Evolutionary conservation across 108 stramenopile genomes (phyloP).

Genomic region (Nannochloropsis granulata): DNA sequence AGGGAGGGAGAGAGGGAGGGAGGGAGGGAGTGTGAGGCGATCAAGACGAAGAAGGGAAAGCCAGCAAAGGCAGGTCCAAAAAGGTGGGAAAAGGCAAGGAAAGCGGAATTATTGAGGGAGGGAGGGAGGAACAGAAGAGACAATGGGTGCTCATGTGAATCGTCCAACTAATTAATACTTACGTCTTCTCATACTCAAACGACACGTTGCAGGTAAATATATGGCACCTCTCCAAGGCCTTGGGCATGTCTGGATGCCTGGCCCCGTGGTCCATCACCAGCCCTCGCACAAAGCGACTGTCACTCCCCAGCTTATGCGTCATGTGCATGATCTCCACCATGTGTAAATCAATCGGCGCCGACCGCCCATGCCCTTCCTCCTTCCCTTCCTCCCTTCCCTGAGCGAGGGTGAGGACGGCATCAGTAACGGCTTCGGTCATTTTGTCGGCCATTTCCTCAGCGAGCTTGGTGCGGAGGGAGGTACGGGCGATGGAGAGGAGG

Average conservation of each 20-base stretch:
- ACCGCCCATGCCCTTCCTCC: no score
- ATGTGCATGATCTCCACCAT: constrained; percentile 96
- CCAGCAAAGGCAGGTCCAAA: no score
- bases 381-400: background rate
- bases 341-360: constrained; percentile 57
- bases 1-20: no score
- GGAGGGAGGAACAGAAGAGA: background rate
- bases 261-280: constrained; percentile 98
- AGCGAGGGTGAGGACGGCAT: constrained; percentile 49
- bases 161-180: background rate
- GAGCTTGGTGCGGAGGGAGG: constrained; percentile 84
- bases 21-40: no score
- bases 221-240: constrained; percentile 54
- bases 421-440: constrained; percentile 70
- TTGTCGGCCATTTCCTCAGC: constrained; percentile 61
- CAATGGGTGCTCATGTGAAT: background rate
- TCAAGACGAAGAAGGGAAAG: no score
- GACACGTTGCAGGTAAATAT: constrained; percentile 96
- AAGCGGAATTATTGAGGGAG: background rate
- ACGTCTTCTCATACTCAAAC: constrained; percentile 97
- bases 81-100: no score
- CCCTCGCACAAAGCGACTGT: constrained; percentile 68
- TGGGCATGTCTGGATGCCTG: constrained; percentile 98
- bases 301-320: constrained; percentile 58
- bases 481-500: constrained; percentile 61